Evolutionary conservation across 2,329 filamentous ascomycete genomes (phyloP).

Genomic region (Phialophora expanda): DNA sequence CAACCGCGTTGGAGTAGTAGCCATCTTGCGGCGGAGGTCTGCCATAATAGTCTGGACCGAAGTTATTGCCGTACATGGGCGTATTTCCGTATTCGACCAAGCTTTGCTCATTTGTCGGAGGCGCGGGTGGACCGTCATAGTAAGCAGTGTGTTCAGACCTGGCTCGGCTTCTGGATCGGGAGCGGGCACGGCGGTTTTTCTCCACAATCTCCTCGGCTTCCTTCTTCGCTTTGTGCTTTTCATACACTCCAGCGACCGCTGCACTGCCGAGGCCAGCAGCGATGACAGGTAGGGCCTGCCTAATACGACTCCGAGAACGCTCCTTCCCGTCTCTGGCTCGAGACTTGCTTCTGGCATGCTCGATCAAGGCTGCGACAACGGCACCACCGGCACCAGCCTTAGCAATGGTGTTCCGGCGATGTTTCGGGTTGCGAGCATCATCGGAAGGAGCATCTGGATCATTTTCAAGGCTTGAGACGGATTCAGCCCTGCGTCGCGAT

Average conservation of each 20-base stretch:
- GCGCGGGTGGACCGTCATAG: conserved; percentile 49
- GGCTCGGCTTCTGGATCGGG: conserved; percentile 55
- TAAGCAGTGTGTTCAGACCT: conserved; percentile 46
- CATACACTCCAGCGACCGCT: conserved; percentile 66
- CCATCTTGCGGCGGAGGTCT: conserved; percentile 47
- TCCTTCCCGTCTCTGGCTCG: conserved; percentile 57
- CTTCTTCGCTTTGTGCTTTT: conserved; percentile 65
- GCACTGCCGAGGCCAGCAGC: conserved; percentile 66
- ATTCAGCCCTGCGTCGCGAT: conserved; percentile 36
- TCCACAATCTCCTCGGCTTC: conserved; percentile 48
- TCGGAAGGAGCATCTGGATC: conserved; percentile 40
- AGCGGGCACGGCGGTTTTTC: conserved; percentile 41
- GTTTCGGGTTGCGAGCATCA: conserved; percentile 49
- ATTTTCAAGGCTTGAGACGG: conserved; percentile 33
- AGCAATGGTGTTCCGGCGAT: conserved; percentile 64
- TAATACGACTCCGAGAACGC: conserved; percentile 61
- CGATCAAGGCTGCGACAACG: conserved; percentile 65
- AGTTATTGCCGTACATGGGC: conserved; percentile 63
- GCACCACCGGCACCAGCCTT: conserved; percentile 67
- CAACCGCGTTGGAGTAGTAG: conserved; percentile 51
- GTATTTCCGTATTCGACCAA: conserved; percentile 69
- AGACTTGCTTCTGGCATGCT: conserved; percentile 63
- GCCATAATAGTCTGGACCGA: conserved; percentile 54
- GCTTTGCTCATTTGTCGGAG: conserved; percentile 55
- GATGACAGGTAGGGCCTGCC: conserved; percentile 64